These are phyloP conservation scores for Echium plantagineum DNA, from an alignment of 257 asterid genomes.

Conservation along the genomic window DNA sequence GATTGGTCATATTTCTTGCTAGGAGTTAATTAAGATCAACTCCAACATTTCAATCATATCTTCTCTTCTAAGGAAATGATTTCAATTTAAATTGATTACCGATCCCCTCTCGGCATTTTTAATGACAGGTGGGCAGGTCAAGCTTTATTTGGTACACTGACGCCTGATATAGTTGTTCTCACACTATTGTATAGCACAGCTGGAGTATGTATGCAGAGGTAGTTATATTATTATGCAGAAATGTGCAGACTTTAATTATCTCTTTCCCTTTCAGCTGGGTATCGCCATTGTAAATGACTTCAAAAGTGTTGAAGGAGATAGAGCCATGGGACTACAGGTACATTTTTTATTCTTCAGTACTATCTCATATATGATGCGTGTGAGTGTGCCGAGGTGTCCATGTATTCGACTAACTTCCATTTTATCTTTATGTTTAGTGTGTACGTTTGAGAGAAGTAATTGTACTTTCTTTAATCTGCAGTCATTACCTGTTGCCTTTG, in stretches of 20 bases:
- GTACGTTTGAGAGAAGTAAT: background rate
- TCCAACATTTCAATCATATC: background rate
- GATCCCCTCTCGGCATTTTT: slow-evolving; percentile 13
- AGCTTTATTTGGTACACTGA: slow-evolving; percentile 91
- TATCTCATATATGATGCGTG: too few species aligned
- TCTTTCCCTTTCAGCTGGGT: slow-evolving; percentile 45
- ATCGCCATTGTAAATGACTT: slow-evolving; percentile 94
- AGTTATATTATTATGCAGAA: background rate
- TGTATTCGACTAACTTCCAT: background rate
- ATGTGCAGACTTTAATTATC: background rate
- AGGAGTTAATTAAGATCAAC: background rate
- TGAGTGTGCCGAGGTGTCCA: too few species aligned
- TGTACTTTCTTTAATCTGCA: slow-evolving; percentile 19
- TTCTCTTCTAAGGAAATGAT: background rate
- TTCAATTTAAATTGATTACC: background rate
- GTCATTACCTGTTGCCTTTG: slow-evolving; percentile 98
- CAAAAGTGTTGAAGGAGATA: slow-evolving; percentile 94
- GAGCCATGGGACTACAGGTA: slow-evolving; percentile 92
- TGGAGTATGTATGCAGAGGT: slow-evolving; percentile 45
- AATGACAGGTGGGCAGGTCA: slow-evolving; percentile 96
- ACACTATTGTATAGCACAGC: slow-evolving; percentile 86
- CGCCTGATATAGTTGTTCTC: slow-evolving; percentile 72
- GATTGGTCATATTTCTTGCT: background rate
- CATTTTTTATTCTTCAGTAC: slow-evolving; percentile 5
- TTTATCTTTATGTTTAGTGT: background rate